Base-by-base conservation (phyloP, 2,329 filamentous ascomycete genomes). In the Hymenotorrendiella dingleyae region DNA sequence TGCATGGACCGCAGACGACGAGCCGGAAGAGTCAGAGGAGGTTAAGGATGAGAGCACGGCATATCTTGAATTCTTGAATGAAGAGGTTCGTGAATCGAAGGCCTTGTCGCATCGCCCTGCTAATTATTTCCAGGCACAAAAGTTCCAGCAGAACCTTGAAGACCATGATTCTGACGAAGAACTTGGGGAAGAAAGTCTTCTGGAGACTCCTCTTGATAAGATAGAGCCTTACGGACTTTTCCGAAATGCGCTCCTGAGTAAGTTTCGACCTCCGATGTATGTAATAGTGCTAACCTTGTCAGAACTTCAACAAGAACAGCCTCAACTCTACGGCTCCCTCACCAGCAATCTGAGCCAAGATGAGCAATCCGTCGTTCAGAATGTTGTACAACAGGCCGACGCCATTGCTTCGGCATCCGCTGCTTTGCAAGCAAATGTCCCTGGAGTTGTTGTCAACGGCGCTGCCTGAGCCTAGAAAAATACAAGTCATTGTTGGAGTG, bases 151-250 rank as follows among this genome's bases (percentile, higher is more conserved):
- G 50, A 76, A 81, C 14, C 74, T 83, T 21, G 73, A 76, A 23
- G 75, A 77, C 12, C 80, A 82, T 20, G 77, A 83, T 36, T 87
- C 87, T 2, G 86, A 90, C 20, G 89, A 94, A 43, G 90, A 95
- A 42, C 82, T 96, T 34, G 80, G 94, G 14, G 91, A 97, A 64
- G 93, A 97, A 58, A 91, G 90, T 62, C 72, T 97, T 39, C 78
- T 98, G 2, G 93, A 98, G 66, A 94, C 91, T 10, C 90, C 91
- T 12, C 74, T 98, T 19, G 93, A 98, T 65, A 93, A 93, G 68
- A 76, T 98, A 49, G 93, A 98, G 67, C 90, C 91, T 2, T 98
- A 98, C 60, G 78, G 82, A 61, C 72, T 95, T 49, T 96, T 98
- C 76, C 84, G 88, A 62, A 73, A 77, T 48, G 82, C 86, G 14